A percentile compares a stretch with the other conserved stretches of the same genome.
phyloP scores from a whole-genome alignment of 2,329 filamentous ascomycete genomes.

The Fusarium solani-melongenae region DNA sequence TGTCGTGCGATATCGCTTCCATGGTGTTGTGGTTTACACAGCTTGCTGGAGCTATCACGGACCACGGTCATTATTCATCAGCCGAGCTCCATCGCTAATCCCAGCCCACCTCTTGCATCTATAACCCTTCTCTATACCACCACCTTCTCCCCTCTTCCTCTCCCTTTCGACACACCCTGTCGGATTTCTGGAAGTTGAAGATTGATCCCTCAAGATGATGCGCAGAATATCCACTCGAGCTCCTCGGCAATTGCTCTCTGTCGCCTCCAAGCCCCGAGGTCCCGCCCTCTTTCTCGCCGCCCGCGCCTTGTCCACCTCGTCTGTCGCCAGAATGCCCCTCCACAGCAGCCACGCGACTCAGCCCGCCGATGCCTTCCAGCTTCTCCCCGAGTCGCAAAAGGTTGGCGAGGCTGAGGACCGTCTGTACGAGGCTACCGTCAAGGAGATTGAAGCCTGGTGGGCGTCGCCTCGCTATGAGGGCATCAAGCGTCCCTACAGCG shows the following conservation, averaged over 20 bases:
- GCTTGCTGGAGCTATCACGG: slow-evolving; percentile 15
- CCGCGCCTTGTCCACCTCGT: slow-evolving; percentile 47
- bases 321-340: slow-evolving; percentile 43
- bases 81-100: slow-evolving; percentile 29
- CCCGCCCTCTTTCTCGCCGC: slow-evolving; percentile 35
- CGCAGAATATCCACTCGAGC: slow-evolving; percentile 48
- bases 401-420: slow-evolving; percentile 84
- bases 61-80: slow-evolving; percentile 40
- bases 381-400: slow-evolving; percentile 82
- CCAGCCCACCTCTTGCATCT: slow-evolving; percentile 4
- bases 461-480: slow-evolving; percentile 83
- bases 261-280: slow-evolving; percentile 26
- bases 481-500: slow-evolving; percentile 91
- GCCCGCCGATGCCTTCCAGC: slow-evolving; percentile 83
- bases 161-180: not conserved
- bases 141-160: not conserved
- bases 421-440: slow-evolving; percentile 84
- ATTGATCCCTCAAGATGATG: slow-evolving; percentile 42
- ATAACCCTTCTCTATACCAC: slow-evolving; percentile 4
- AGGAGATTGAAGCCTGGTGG: slow-evolving; percentile 94
- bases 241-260: slow-evolving; percentile 44
- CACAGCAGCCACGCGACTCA: slow-evolving; percentile 46
- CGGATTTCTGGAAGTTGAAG: not conserved
- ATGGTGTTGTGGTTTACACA: slow-evolving; percentile 1
- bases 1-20: not conserved